Evolutionary conservation across 306 rosid species (phyloP), one percentile per base, ranked within the genome.

Genomic region (Vigna hirtella): DNA sequence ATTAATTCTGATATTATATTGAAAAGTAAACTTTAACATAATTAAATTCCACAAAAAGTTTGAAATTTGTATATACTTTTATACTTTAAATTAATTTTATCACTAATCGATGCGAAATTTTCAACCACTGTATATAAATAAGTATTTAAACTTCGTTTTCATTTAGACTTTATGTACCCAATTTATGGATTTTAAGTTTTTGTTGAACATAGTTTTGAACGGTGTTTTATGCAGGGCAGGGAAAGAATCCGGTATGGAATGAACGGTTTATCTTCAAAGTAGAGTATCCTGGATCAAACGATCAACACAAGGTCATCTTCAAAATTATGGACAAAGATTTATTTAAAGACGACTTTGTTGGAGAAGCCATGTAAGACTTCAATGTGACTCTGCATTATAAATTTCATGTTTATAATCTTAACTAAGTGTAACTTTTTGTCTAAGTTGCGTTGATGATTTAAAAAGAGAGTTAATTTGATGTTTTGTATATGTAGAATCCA

Each of bases 271-370:
- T 56, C 2, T 90, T 91, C 67, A 81, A 80, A 68, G 96, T 76
- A 2, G 93, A 91, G 30, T 87, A 85, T 24, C 86, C 87, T 4
- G 93, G 78, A 47, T 58, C 85, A 13, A 82, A 89, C 0, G 43
- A 81, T 15, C 81, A 63, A 30, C 66, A 76, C 81, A 93, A 89
- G 58, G 51, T 93, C 70, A 59, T 79, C 69, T 82, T 93, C 79
- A 91, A 91, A 24, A 83, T 93, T 77, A 71, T 90, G 87, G 98
- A 91, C 73, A 82, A 90, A 65, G 96, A 91, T 12, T 83, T 88
- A 58, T 79, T 91, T 18, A 1, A 65, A 2, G 96, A 93, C 65
- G 96, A 90, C 34, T 82, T 53, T 32, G 52, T 91, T 9, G 98
- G 98, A 7, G 81, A 91, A 81, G 70, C 94, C 74, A 81, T 78